Evolutionary conservation across 345 rosid genomes (phyloP).

Genomic region (Hibiscus mutabilis): DNA sequence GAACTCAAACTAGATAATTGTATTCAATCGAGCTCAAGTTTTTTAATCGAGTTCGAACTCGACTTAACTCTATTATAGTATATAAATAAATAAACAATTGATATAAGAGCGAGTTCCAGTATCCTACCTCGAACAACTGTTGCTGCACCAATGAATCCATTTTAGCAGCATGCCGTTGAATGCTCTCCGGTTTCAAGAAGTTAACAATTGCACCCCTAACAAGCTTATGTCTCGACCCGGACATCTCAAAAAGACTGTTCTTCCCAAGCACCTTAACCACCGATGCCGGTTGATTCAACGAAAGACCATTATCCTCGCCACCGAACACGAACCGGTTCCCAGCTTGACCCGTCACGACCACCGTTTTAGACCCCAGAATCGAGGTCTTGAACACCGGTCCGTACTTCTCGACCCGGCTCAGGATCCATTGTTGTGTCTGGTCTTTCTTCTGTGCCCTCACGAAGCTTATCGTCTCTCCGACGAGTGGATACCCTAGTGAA

Average conservation of each 20-base stretch:
- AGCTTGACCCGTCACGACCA: conserved; percentile 19
- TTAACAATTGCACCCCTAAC: conserved; percentile 13
- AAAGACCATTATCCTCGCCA: conserved; percentile 16
- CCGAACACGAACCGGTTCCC: conserved; percentile 17
- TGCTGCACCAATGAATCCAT: conserved; percentile 20
- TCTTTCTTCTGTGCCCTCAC: conserved; percentile 9
- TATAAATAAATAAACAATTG: background rate
- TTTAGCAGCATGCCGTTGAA: conserved; percentile 9
- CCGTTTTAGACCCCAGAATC: conserved; percentile 13
- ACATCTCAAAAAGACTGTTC: conserved; percentile 17
- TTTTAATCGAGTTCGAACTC: too few relatives aligned
- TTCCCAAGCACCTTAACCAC: conserved; percentile 17
- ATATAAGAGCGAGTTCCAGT: background rate
- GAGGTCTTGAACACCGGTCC: conserved; percentile 30
- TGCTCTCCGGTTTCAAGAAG: conserved; percentile 19
- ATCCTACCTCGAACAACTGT: conserved; percentile 16
- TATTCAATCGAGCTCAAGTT: too few relatives aligned
- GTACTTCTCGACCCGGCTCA: conserved; percentile 7
- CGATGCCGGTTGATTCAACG: conserved; percentile 13
- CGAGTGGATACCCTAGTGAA: conserved; percentile 20
- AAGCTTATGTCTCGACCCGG: conserved; percentile 21
- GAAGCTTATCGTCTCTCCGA: conserved; percentile 28
- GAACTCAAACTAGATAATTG: too few relatives aligned
- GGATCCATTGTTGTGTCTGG: conserved; percentile 18
- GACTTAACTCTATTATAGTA: too few relatives aligned